These are phyloP conservation scores for Diospyros kaki DNA, from an alignment of 148 eudicot genomes.

Conservation along the genomic window DNA sequence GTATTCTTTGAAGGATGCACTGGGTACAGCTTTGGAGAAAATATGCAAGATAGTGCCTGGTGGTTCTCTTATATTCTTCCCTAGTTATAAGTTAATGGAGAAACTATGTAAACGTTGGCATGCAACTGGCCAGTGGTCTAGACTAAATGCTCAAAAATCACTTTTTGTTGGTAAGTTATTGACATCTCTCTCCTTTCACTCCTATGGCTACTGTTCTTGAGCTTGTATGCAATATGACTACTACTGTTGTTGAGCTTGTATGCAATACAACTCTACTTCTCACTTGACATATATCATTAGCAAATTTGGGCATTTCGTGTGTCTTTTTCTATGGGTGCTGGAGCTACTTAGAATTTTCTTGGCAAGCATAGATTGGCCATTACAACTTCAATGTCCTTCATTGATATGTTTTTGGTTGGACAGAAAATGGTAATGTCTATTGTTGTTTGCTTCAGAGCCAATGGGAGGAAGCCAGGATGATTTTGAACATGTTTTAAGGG, in stretches of 20 bases:
- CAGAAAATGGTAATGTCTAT: slow-evolving; percentile 2
- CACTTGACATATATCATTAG: too few relatives aligned
- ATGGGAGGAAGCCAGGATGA: slow-evolving; percentile 86
- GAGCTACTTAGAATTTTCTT: slow-evolving; percentile 1
- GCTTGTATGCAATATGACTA: background rate
- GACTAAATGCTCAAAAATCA: slow-evolving; percentile 69
- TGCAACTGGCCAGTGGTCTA: slow-evolving; percentile 96
- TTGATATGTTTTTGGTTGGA: background rate
- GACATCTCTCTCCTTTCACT: slow-evolving; percentile 1
- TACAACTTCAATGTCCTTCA: slow-evolving; percentile 1
- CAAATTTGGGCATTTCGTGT: background rate
- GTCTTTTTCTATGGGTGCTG: background rate
- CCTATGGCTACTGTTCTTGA: background rate
- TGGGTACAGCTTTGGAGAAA: slow-evolving; percentile 80
- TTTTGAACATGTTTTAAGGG: slow-evolving; percentile 67
- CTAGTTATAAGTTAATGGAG: slow-evolving; percentile 97
- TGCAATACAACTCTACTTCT: background rate
- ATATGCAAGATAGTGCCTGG: slow-evolving; percentile 81
- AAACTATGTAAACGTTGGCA: slow-evolving; percentile 82
- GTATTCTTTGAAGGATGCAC: slow-evolving; percentile 58
- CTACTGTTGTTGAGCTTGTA: slow-evolving; percentile 7
- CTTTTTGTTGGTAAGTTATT: slow-evolving; percentile 70
- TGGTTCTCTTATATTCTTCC: slow-evolving; percentile 92
- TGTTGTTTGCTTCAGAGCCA: slow-evolving; percentile 54
- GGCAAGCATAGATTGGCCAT: background rate